Conservation (phyloP, 202 grass and related monocot genomes). For the Eragrostis tef region DNA sequence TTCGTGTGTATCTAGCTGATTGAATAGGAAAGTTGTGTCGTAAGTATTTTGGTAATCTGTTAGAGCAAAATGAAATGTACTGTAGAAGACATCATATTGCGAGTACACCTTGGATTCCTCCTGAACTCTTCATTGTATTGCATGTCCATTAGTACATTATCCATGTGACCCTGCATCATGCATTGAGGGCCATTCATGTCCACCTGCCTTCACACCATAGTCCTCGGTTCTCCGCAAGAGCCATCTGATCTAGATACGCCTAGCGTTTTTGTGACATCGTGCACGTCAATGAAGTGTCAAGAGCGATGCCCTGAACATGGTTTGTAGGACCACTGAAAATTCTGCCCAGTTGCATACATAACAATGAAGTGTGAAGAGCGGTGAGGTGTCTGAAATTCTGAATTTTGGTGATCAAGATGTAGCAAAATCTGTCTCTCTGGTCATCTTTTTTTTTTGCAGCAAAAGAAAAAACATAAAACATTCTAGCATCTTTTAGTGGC, state of each 20-base stretch:
- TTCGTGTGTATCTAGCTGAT: too few relatives aligned
- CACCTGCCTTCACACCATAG: constrained; percentile 26
- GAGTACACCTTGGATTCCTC: constrained; percentile 26
- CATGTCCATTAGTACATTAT: background rate
- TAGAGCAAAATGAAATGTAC: background rate
- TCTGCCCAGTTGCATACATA: background rate
- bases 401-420: background rate
- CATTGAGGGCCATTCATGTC: constrained; percentile 7
- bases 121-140: background rate
- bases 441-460: background rate
- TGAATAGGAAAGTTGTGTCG: background rate
- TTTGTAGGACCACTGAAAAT: constrained; percentile 28
- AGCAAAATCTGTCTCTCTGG: background rate
- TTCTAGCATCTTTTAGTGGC: background rate
- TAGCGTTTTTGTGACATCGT: constrained; percentile 35
- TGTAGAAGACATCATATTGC: background rate
- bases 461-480: background rate
- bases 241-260: constrained; percentile 32
- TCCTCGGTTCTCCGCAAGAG: background rate
- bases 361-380: background rate
- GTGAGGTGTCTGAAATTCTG: constrained; percentile 5
- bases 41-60: constrained; percentile 3
- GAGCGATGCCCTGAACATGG: background rate
- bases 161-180: constrained; percentile 8
- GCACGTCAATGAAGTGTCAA: constrained; percentile 11